phyloP scores from a whole-genome alignment of 75 land plant species.

The Sequoia sempervirens region DNA sequence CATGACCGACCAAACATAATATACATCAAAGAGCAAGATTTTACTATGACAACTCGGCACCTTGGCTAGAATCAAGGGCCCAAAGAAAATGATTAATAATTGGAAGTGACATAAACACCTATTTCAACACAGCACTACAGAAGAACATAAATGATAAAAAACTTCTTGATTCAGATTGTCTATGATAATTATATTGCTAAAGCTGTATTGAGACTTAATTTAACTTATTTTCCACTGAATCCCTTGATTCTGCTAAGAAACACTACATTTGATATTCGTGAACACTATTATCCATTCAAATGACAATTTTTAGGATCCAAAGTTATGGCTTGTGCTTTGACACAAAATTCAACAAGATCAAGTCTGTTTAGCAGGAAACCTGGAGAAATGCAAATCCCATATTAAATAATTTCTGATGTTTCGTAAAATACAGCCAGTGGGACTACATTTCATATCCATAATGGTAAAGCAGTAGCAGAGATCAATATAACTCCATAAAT shows the following conservation, averaged over 20 bases:
- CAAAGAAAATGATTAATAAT: not conserved
- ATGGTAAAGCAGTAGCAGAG: slow-evolving; percentile 4
- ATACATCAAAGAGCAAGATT: not conserved
- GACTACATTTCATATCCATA: slow-evolving; percentile 2
- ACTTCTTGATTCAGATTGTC: not conserved
- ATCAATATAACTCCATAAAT: not conserved
- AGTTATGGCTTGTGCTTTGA: not conserved
- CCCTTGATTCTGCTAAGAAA: not conserved
- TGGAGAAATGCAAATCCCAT: slow-evolving; percentile 5
- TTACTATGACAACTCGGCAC: not conserved
- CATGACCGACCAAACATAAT: not conserved
- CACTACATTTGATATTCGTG: not conserved
- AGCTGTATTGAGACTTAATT: not conserved
- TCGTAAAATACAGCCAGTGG: not conserved
- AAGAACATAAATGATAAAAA: not conserved
- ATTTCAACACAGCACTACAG: not conserved
- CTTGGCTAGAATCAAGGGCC: not conserved
- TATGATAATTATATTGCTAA: not conserved
- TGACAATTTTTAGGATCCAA: not conserved
- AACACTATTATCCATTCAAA: not conserved
- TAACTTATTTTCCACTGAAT: not conserved
- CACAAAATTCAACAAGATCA: not conserved
- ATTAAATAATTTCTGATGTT: not conserved
- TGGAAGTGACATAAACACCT: not conserved
- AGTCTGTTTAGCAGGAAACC: not conserved